Base-by-base conservation (phyloP, 2,329 filamentous ascomycete species). In the Camillea tinctor region DNA sequence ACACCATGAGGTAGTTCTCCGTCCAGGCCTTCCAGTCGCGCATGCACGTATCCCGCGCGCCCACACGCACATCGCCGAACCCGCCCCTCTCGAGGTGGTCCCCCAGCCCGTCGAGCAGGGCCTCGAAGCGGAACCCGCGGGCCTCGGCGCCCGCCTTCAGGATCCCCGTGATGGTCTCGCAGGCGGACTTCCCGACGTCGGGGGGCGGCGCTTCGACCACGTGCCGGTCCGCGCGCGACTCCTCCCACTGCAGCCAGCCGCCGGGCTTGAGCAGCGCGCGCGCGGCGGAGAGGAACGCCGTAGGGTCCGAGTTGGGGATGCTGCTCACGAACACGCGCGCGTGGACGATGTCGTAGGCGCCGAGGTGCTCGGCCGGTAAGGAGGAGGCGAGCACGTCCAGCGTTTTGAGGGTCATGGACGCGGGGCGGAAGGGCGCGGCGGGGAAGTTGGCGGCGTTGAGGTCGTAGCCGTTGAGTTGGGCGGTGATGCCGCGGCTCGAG, bases 1-100 rank as follows among this genome's bases (percentile, higher is more conserved):
- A 70, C 1, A 70, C 66, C 65, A 71, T 69, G 15, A 71, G 49
- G 44, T 66, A 68, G 36, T 71, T 60, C 2, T 71, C 68, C 0
- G 69, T 69, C 67, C 66, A 71, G 21, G 51, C 67, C 58, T 68
- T 71, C 4, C 62, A 59, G 20, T 70, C 68, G 22, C 60, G 57
- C 40, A 52, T 62, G 1, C 60, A 57, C 7, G 58, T 64, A 5
- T 52, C 24, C 1, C 6, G 1, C 9, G 7, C 44, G 1, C 48
- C 7, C 19, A 62, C 5, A 1, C 23, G 24, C 1, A 66, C 60
- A 2, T 66, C 53, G 3, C 58, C 19, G 19, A 63, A 67, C 2
- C 64, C 63, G n/a, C 56, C 36, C 19, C 60, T 15, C 11, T 50
- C 23, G 1, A 67, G 36, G 23, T 64, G 62, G 9, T 22, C 20